These are phyloP conservation scores for Yamadazyma phyllophila DNA, from an alignment of 805 yeast genomes.

Conservation along the genomic window DNA sequence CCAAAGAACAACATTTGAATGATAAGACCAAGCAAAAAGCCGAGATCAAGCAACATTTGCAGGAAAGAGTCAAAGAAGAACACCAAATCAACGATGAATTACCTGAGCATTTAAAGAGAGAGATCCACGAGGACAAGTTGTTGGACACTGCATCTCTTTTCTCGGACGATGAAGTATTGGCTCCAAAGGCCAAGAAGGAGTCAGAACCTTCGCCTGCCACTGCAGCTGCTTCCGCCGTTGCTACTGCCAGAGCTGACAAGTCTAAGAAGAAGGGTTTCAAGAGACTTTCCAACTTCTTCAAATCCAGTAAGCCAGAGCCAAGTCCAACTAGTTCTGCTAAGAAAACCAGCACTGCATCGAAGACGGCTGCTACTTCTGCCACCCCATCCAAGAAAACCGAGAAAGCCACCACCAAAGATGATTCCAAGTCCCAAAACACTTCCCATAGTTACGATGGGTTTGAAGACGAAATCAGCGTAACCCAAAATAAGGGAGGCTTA, in stretches of 20 bases:
- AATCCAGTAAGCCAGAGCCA: constrained; percentile 6
- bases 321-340: background rate
- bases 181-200: constrained; percentile 8
- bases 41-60: constrained; percentile 29
- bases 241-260: constrained; percentile 10
- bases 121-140: constrained; percentile 33
- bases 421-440: constrained; percentile 11
- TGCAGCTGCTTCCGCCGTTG: constrained; percentile 5
- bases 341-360: too few relatives aligned
- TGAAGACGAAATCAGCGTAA: constrained; percentile 29
- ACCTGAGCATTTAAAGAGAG: constrained; percentile 50
- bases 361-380: background rate
- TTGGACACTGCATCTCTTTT: constrained; percentile 41
- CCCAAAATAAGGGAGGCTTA: constrained; percentile 33
- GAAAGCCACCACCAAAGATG: constrained; percentile 2
- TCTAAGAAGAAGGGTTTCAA: constrained; percentile 12
- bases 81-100: constrained; percentile 46
- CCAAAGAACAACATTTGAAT: constrained; percentile 35
- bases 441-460: constrained; percentile 15
- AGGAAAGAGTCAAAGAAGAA: constrained; percentile 43
- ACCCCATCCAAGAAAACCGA: background rate
- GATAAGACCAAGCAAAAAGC: constrained; percentile 36
- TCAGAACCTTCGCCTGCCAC: constrained; percentile 1
- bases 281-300: constrained; percentile 15
- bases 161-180: constrained; percentile 19